Evolutionary conservation across 257 asterid species (phyloP).

Genomic region (Asclepias syriaca): DNA sequence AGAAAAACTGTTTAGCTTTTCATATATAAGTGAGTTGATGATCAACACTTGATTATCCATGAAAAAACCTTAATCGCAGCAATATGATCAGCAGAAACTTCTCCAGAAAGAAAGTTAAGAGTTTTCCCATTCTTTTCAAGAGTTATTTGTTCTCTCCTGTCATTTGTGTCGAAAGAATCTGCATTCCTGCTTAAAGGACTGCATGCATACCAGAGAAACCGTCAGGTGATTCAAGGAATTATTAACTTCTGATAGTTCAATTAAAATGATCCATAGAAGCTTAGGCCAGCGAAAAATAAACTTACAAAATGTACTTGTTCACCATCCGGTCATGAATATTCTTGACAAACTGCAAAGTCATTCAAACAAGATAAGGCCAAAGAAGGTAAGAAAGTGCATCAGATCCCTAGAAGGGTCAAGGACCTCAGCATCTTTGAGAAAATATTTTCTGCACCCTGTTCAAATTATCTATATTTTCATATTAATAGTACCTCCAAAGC

Average conservation of each 20-base stretch:
- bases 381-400: background rate
- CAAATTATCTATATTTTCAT: background rate
- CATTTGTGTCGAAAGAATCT: slow-evolving; percentile 27
- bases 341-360: slow-evolving; percentile 74
- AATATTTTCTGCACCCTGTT: background rate
- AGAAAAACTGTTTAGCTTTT: background rate
- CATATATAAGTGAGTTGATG: background rate
- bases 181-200: slow-evolving; percentile 37
- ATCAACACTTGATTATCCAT: background rate
- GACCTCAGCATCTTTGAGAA: background rate
- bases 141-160: slow-evolving; percentile 42
- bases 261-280: background rate
- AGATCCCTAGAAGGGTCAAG: background rate
- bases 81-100: slow-evolving; percentile 64
- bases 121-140: slow-evolving; percentile 82
- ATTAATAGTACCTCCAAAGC: slow-evolving; percentile 64
- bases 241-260: background rate
- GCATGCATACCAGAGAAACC: slow-evolving; percentile 5
- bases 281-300: slow-evolving; percentile 14
- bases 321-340: slow-evolving; percentile 87
- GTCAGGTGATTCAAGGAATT: background rate
- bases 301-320: slow-evolving; percentile 69
- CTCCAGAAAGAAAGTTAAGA: slow-evolving; percentile 58
- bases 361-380: slow-evolving; percentile 26
- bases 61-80: slow-evolving; percentile 63